Percentiles rank a stretch among this genome's conserved stretches.
Conservation (phyloP, 805 yeast species). For the Metschnikowia cubensis region DNA sequence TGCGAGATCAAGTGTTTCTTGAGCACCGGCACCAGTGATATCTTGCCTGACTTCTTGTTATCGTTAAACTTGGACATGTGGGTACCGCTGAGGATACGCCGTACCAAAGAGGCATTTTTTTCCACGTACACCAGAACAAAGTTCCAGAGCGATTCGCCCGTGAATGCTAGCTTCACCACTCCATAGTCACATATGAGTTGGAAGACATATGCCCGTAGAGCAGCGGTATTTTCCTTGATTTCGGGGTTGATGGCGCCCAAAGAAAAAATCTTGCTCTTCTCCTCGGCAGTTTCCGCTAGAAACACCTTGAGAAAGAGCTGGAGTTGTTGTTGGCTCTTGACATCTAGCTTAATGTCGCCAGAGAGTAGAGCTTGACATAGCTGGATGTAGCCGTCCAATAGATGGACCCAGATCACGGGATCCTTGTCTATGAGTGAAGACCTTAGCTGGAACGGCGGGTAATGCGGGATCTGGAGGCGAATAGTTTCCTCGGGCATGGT, state of each 20-base stretch:
- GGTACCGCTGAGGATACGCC: slow-evolving; percentile 54
- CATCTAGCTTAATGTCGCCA: slow-evolving; percentile 39
- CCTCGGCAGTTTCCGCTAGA: slow-evolving; percentile 58
- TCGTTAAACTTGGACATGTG: slow-evolving; percentile 45
- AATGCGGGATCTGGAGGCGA: slow-evolving; percentile 58
- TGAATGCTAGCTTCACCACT: slow-evolving; percentile 50
- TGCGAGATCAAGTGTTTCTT: slow-evolving; percentile 51
- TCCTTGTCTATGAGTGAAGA: slow-evolving; percentile 78
- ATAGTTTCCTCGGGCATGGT: slow-evolving; percentile 10
- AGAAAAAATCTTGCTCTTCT: slow-evolving; percentile 57
- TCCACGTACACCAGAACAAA: slow-evolving; percentile 52
- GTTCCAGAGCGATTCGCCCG: slow-evolving; percentile 63
- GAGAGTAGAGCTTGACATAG: slow-evolving; percentile 47
- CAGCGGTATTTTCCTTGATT: slow-evolving; percentile 49
- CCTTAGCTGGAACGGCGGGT: slow-evolving; percentile 70
- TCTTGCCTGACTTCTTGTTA: slow-evolving; percentile 46
- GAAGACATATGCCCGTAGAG: slow-evolving; percentile 48
- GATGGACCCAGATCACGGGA: slow-evolving; percentile 79
- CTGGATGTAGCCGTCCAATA: slow-evolving; percentile 58
- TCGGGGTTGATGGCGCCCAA: slow-evolving; percentile 72
- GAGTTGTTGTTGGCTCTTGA: slow-evolving; percentile 56
- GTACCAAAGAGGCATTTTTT: slow-evolving; percentile 40
- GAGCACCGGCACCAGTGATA: slow-evolving; percentile 41
- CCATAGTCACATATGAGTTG: slow-evolving; percentile 50
- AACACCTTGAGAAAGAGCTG: slow-evolving; percentile 54